Conservation (phyloP, 2,329 filamentous ascomycete genomes). For the Fusarium miscanthi region DNA sequence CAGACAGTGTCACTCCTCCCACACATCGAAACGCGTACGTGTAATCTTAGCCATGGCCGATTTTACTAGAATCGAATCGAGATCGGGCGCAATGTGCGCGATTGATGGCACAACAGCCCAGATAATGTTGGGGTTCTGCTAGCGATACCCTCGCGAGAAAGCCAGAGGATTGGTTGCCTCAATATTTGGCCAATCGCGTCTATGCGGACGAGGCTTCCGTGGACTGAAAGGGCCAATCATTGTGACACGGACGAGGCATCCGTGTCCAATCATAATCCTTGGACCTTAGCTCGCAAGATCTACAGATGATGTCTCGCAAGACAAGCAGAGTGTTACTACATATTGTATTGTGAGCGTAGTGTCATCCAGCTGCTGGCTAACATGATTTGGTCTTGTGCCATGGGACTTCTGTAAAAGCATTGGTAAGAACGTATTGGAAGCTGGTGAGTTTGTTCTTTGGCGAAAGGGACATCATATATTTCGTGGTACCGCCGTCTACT, state of each 20-base stretch:
- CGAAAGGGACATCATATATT: too few relatives aligned
- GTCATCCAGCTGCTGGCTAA: background rate
- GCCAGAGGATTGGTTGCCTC: too few relatives aligned
- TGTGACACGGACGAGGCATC: fast-evolving
- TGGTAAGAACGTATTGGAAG: too few relatives aligned
- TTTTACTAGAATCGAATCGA: background rate
- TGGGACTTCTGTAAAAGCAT: background rate
- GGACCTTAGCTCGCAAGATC: background rate
- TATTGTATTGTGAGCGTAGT: background rate
- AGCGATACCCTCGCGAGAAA: background rate
- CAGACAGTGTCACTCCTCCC: too few relatives aligned
- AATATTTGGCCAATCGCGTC: background rate
- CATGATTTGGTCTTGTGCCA: background rate
- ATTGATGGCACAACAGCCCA: background rate
- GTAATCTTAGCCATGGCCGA: background rate
- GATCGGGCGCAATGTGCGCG: background rate
- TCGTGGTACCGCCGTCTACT: background rate
- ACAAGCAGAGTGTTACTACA: background rate
- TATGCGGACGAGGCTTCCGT: background rate
- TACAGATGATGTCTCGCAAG: background rate
- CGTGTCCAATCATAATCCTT: background rate
- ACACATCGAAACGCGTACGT: background rate
- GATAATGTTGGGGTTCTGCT: background rate
- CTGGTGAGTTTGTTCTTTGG: too few relatives aligned
- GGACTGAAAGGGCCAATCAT: fast-evolving